A percentile compares a stretch with the other conserved stretches of the same genome.
Conservation (phyloP, 768 basidiomycete genomes). For the Hortiboletus campestris region DNA sequence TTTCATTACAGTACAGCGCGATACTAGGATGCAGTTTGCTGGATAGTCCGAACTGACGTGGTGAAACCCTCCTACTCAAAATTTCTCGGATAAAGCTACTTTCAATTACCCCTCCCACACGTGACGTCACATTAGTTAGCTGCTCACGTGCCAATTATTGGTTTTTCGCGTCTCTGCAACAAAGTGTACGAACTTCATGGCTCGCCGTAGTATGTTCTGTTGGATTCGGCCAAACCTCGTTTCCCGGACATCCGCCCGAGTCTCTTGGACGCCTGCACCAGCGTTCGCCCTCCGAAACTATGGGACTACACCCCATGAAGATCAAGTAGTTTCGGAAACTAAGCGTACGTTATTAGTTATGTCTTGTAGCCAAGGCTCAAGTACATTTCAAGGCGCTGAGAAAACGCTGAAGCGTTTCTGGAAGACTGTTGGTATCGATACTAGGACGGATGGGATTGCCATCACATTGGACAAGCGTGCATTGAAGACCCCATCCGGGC, state of each 20-base stretch:
- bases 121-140: constrained; percentile 19
- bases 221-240: constrained; percentile 2
- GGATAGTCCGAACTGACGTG: no score
- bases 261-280: background rate
- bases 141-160: constrained; percentile 24
- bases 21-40: background rate
- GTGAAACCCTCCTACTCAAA: no score
- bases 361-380: background rate
- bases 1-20: constrained; percentile 15
- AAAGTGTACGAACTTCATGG: constrained; percentile 4
- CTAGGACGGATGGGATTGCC: constrained; percentile 47
- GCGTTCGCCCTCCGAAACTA: constrained; percentile 9
- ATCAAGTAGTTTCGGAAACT: constrained; percentile 54
- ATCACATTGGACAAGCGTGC: constrained; percentile 81
- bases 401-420: constrained; percentile 88
- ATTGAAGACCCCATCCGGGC: constrained; percentile 88
- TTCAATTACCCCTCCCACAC: constrained; percentile 4
- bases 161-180: constrained; percentile 2
- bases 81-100: no score
- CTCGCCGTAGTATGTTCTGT: constrained; percentile 3
- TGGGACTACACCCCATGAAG: constrained; percentile 32
- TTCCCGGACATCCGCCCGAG: background rate
- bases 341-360: constrained; percentile 48
- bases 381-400: constrained; percentile 65
- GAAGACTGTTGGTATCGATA: constrained; percentile 83